These are phyloP conservation scores for Zoysia pacifica DNA, from an alignment of 176 grass and related monocot genomes.

Conservation along the genomic window DNA sequence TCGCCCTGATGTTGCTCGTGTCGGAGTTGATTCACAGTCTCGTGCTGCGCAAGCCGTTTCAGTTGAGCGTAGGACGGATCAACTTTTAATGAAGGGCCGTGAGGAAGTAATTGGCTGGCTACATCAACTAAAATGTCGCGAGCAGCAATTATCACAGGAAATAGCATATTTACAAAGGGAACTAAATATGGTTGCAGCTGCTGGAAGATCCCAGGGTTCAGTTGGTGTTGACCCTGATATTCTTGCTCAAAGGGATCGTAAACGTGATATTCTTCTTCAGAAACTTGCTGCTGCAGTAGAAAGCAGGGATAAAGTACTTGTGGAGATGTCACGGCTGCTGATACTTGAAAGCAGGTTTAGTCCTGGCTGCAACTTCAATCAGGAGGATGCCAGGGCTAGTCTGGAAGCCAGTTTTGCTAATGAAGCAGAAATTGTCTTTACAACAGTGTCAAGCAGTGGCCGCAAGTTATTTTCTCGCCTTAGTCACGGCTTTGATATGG, in stretches of 20 bases:
- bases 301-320: constrained; percentile 91
- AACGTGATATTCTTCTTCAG: constrained; percentile 78
- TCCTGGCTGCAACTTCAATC: constrained; percentile 79
- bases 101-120: constrained; percentile 92
- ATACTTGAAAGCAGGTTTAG: constrained; percentile 90
- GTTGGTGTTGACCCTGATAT: constrained; percentile 98
- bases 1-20: constrained; percentile 97
- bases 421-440: constrained; percentile 99
- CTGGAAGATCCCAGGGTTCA: constrained; percentile 90
- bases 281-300: constrained; percentile 89
- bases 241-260: constrained; percentile 80
- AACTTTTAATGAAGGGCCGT: constrained; percentile 83
- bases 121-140: constrained; percentile 85
- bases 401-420: constrained; percentile 98
- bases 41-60: constrained; percentile 98
- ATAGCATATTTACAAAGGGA: constrained; percentile 76
- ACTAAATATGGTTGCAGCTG: constrained; percentile 68
- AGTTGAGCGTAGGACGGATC: constrained; percentile 95
- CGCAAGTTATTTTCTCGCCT: constrained; percentile 96
- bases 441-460: constrained; percentile 95
- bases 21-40: constrained; percentile 96
- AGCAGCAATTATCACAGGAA: constrained; percentile 76
- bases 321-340: constrained; percentile 90
- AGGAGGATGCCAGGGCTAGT: constrained; percentile 91
- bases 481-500: constrained; percentile 99